Conservation (phyloP, 495 filamentous ascomycete genomes). For the Penicillium coprophilum region DNA sequence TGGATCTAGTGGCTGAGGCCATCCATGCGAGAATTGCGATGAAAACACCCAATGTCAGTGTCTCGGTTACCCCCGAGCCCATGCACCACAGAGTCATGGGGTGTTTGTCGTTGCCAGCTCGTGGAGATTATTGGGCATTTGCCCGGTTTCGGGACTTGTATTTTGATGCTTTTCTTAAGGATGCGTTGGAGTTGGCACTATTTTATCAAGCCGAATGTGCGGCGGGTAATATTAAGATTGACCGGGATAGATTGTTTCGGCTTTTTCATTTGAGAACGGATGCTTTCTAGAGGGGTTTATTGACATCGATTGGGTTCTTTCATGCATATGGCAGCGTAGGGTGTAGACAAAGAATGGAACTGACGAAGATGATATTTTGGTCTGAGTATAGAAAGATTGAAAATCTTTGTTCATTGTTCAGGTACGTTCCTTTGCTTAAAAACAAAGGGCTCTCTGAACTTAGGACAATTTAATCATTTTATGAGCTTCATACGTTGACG, state of each 20-base stretch:
- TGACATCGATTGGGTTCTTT: background rate
- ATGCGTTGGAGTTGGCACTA: background rate
- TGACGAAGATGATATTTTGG: background rate
- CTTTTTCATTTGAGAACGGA: background rate
- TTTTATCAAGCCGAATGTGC: background rate
- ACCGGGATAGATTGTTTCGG: background rate
- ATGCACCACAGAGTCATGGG: constrained; percentile 3
- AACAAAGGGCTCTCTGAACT: background rate
- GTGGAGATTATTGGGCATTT: background rate
- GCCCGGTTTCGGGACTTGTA: background rate
- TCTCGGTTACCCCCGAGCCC: background rate
- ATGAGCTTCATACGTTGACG: background rate
- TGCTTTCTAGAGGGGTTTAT: background rate
- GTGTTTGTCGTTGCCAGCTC: background rate
- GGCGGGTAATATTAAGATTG: background rate
- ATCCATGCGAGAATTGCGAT: background rate
- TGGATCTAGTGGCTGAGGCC: background rate
- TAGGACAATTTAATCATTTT: too few species aligned
- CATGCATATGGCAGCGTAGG: too few species aligned
- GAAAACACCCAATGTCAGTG: background rate
- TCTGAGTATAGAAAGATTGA: background rate
- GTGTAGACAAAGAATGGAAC: background rate
- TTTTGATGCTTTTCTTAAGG: background rate
- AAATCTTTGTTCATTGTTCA: background rate
- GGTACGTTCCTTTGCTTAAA: background rate